phyloP scores from a whole-genome alignment of 176 grass and related monocot genomes.

The Alloteropsis semialata region DNA sequence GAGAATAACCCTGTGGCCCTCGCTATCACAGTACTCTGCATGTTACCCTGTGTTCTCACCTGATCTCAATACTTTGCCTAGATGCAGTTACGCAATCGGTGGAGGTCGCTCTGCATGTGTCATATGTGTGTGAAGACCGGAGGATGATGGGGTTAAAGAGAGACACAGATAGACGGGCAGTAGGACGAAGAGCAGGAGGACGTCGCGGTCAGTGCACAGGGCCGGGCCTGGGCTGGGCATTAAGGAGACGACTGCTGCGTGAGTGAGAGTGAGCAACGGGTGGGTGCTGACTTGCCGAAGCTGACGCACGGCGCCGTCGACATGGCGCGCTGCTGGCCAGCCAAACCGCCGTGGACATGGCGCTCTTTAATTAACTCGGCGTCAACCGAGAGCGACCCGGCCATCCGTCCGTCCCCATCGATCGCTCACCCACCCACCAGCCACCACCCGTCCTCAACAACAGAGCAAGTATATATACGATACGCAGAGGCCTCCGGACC shows the following conservation, averaged over 20 bases:
- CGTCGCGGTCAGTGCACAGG: background rate
- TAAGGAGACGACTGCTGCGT: too few species aligned
- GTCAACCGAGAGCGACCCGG: background rate
- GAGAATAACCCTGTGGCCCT: too few species aligned
- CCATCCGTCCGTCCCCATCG: background rate
- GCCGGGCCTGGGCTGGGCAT: too few species aligned
- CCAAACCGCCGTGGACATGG: constrained; percentile 29
- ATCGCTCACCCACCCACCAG: too few species aligned
- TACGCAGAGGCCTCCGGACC: background rate
- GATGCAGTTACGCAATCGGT: too few species aligned
- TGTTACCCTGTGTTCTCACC: too few species aligned
- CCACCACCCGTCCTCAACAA: background rate
- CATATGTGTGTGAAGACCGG: background rate
- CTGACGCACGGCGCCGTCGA: background rate
- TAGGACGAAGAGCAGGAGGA: background rate
- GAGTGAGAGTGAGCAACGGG: background rate
- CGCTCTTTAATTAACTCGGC: background rate
- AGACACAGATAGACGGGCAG: background rate
- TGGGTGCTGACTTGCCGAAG: background rate
- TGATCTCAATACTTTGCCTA: too few species aligned
- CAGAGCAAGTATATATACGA: too few species aligned
- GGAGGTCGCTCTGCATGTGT: background rate
- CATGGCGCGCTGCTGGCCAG: constrained; percentile 18
- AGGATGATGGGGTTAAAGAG: background rate
- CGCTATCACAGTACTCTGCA: too few species aligned